Evolutionary conservation across 1,284 basidiomycete genomes (phyloP), one percentile per base, ranked within the genome.

Genomic region (Leccinum pachyderme): DNA sequence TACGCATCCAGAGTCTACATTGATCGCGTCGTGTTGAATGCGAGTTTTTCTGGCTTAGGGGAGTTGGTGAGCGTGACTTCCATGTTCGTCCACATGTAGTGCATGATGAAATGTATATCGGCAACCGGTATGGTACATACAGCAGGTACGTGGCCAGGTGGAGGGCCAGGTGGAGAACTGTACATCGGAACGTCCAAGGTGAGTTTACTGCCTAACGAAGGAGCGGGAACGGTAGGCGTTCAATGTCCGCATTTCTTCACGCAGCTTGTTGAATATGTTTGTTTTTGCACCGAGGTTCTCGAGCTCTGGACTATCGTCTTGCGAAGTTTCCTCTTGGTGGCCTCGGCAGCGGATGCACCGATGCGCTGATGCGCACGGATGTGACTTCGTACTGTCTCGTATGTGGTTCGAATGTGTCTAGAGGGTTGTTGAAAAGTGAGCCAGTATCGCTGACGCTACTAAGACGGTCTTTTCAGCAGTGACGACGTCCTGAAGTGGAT

Each of bases 261-360:
- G 81, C 39, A 96, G 75, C 15, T 78, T 78, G 65, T 89, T 87
- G 55, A 98, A 75, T 4, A 80, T 72, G 27, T 93, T 89, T 1
- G 87, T 91, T 73, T 97, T 94, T 57, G 77, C 68, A 18, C 77
- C 75, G 33, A 95, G 74, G 64, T 91, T 89, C 79, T 97, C 97
- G 76, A 96, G 87, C 73, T 94, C 93, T 0, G 91, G 81, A 51
- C 82, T 84, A n/a, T n/a, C 94, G 97, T 97, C 76, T 90, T 96
- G 68, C 81, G 82, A 27, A 98, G 79, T 71, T 95, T 96, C 77
- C 81, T 89, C 68, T 97, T 93, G 0, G 93, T 92, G 15, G 82
- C 72, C 57, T 97, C 95, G 0, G 93, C 91, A 59, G 90, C n/a
- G n/a, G n/a, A 89, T 27, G 80, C 72, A 12, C 78, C 81, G 4